Base-by-base conservation (phyloP, 1,139 yeast species). In the Debaryomycetaceae sp. region DNA sequence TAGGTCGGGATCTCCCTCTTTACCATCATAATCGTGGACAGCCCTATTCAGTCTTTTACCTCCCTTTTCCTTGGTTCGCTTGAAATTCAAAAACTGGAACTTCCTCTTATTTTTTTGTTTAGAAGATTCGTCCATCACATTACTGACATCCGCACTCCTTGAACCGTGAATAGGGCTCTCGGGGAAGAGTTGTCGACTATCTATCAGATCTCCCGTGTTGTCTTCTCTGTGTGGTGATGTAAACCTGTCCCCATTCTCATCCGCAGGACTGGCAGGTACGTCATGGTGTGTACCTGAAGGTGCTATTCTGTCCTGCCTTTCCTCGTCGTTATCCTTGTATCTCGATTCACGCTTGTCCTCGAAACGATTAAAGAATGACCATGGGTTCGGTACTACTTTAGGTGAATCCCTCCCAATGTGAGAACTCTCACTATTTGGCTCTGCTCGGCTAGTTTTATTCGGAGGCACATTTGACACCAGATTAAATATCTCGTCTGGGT, bases 61-160 rank as follows among this genome's bases (percentile, higher is more conserved):
- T 9, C 24, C 37, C 17, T 50, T 48, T 22, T 65, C 70, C 39
- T 55, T 62, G 34, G 57, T 62, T 44, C 62, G 64, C 20, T 56
- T 62, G 9, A 70, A 56, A 39, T 54, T 48, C 46, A 68, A 65
- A 20, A 64, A 52, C 36, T 59, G 62, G 37, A 68, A 58, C 44
- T 55, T 62, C 46, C 59, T 56, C 41, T 48, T 48, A n/a, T 59
- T 41, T 41, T 56, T 51, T 42, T 54, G 55, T 33, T 46, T 52
- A 37, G 41, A 50, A 7, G 45, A 42, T 20, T 55, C 60, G 6
- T 55, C 57, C 20, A 49, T 40, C 7, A 45, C 38, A 6, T 39
- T 13, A 6, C 9, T n/a, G 13, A 14, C 42, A 6, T 39, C 36
- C 6, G 8, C 17, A 34, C 38, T 23, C 6, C 24, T 22, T 5